A percentile compares a stretch with the other conserved stretches of the same genome.
Evolutionary conservation across 2,329 filamentous ascomycete species (phyloP).

Genomic region (Hypoxylon sp.): DNA sequence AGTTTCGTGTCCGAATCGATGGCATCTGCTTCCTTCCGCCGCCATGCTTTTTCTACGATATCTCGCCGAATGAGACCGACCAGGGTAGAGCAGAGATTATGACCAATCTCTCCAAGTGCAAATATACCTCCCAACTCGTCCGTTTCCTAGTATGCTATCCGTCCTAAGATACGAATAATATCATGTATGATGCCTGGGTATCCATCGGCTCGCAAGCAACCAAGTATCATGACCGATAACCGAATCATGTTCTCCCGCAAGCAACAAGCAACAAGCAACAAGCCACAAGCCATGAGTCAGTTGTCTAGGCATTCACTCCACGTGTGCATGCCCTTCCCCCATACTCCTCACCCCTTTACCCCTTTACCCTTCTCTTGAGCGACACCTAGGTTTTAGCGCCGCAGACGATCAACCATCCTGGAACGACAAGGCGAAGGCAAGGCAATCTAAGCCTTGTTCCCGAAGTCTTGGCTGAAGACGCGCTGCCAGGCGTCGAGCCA

Average conservation of each 20-base stretch:
- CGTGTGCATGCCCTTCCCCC: not conserved
- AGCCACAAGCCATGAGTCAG: not conserved
- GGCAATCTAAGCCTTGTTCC: constrained; percentile 34
- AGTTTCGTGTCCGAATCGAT: not conserved
- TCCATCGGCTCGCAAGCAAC: constrained; percentile 10
- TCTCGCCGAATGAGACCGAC: no score
- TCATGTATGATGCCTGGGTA: not conserved
- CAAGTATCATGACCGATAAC: not conserved
- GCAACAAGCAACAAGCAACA: not conserved
- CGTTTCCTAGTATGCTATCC: not conserved
- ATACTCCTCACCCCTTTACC: not conserved
- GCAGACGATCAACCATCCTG: constrained; percentile 8
- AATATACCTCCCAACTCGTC: not conserved
- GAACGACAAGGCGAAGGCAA: not conserved
- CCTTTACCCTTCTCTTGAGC: not conserved
- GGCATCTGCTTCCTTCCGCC: not conserved
- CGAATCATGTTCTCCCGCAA: not conserved
- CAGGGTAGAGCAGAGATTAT: not conserved
- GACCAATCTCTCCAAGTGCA: not conserved
- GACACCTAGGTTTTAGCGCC: not conserved
- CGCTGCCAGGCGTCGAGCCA: constrained; percentile 83
- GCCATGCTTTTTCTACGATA: not conserved
- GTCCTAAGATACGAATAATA: not conserved
- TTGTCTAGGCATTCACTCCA: no score
- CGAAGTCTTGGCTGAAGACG: constrained; percentile 71